phyloP scores from a whole-genome alignment of 441 rosid genomes.

The Biscutella auriculata region DNA sequence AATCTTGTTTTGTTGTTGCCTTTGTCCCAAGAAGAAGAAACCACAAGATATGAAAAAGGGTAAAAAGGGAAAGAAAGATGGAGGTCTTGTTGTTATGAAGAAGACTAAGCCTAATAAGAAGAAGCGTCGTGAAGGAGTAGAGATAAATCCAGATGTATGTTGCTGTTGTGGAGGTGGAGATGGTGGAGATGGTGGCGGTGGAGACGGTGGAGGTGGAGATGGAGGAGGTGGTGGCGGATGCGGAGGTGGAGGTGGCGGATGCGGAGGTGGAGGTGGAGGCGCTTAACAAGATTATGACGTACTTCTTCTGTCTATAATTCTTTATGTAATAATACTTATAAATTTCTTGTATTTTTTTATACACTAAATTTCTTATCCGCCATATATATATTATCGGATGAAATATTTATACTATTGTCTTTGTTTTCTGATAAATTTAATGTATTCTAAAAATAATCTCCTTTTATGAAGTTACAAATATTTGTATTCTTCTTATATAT shows the following conservation, averaged over 20 bases:
- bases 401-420: no score
- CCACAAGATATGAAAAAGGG: background rate
- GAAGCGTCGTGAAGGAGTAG: background rate
- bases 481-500: no score
- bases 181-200: background rate
- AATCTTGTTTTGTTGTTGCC: background rate
- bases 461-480: no score
- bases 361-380: no score
- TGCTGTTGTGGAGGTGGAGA: background rate
- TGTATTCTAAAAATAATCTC: no score
- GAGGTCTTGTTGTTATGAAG: background rate
- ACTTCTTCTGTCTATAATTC: background rate
- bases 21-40: background rate
- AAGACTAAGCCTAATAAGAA: background rate
- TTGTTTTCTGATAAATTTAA: no score
- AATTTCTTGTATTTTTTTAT: no score
- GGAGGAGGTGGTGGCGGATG: background rate
- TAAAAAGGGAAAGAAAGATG: constrained; percentile 4
- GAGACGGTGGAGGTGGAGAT: background rate
- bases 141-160: background rate
- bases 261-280: background rate
- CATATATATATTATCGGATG: no score
- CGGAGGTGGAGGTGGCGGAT: background rate
- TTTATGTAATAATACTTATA: no score
- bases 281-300: background rate